Conservation (phyloP, 2,329 filamentous ascomycete genomes). For the Penicillium verrucosum region DNA sequence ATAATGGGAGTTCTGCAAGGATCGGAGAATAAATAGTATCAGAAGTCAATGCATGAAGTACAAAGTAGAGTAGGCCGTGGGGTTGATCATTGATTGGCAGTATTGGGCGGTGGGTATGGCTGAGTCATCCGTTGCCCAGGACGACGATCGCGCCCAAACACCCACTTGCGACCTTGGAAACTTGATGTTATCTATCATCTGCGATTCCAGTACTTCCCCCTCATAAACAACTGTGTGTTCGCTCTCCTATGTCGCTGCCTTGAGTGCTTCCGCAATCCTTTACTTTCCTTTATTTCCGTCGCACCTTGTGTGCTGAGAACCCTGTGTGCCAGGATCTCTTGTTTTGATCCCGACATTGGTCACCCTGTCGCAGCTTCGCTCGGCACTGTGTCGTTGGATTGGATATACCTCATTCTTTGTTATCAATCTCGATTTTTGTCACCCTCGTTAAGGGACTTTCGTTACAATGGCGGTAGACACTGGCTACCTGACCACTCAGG, state of each 20-base stretch:
- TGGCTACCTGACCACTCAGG: conserved; percentile 88
- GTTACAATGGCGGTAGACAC: conserved; percentile 68
- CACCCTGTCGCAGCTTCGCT: conserved; percentile 14
- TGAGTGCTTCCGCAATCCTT: conserved; percentile 11
- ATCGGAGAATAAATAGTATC: conserved; percentile 9
- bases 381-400: conserved; percentile 16
- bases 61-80: conserved; percentile 22
- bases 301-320: conserved; percentile 17
- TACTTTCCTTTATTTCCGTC: conserved; percentile 21
- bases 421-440: conserved; percentile 4
- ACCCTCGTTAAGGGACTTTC: conserved; percentile 10
- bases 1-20: conserved; percentile 10
- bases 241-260: conserved; percentile 18
- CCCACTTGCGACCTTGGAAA: conserved; percentile 18
- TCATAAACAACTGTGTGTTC: conserved; percentile 22
- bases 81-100: conserved; percentile 23
- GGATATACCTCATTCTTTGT: conserved; percentile 15
- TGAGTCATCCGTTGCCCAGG: conserved; percentile 39
- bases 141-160: conserved; percentile 33
- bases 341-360: conserved; percentile 18
- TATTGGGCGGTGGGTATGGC: conserved; percentile 26
- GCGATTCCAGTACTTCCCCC: conserved; percentile 19
- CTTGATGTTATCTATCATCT: conserved; percentile 25
- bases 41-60: conserved; percentile 3
- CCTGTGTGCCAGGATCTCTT: conserved; percentile 17